These are phyloP conservation scores for Magnaporthiopsis poae DNA, from an alignment of 2,329 filamentous ascomycete species.

Conservation along the genomic window DNA sequence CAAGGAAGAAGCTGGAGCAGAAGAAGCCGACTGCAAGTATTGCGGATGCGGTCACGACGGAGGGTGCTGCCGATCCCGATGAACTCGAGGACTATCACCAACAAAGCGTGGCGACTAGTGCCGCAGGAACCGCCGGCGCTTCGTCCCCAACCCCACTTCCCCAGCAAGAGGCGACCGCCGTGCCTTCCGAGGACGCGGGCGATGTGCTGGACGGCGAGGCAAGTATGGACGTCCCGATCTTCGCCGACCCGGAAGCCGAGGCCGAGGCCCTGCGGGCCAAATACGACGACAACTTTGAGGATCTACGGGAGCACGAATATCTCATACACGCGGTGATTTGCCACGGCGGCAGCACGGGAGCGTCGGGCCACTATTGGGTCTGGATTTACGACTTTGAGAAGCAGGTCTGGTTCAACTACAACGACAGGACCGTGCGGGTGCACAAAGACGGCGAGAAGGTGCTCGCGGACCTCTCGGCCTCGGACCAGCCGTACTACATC, in stretches of 20 bases:
- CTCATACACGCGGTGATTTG: conserved; percentile 86
- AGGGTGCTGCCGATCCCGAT: neutral
- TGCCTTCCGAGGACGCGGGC: neutral
- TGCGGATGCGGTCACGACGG: neutral
- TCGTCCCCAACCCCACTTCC: neutral
- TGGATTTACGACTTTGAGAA: conserved; percentile 85
- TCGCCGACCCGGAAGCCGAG: conserved; percentile 26
- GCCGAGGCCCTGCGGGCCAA: conserved; percentile 21
- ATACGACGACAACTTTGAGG: conserved; percentile 46
- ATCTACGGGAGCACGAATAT: conserved; percentile 60
- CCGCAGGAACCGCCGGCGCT: neutral
- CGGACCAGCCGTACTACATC: conserved; percentile 54
- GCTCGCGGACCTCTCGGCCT: conserved; percentile 54
- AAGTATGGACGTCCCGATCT: conserved; percentile 14
- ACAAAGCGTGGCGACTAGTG: neutral
- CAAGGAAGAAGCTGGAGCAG: conserved; percentile 4
- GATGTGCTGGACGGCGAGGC: neutral
- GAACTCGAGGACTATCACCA: conserved; percentile 4
- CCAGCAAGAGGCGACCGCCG: neutral
- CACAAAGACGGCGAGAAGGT: conserved; percentile 57
- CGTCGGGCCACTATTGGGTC: conserved; percentile 88
- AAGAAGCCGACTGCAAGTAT: neutral
- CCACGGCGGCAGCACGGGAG: conserved; percentile 59
- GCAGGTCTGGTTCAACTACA: conserved; percentile 83
- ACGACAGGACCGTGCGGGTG: conserved; percentile 72